Evolutionary conservation across 352 stramenopile genomes (phyloP), one percentile per base, ranked within the genome.

Genomic region (Pythium biforme): DNA sequence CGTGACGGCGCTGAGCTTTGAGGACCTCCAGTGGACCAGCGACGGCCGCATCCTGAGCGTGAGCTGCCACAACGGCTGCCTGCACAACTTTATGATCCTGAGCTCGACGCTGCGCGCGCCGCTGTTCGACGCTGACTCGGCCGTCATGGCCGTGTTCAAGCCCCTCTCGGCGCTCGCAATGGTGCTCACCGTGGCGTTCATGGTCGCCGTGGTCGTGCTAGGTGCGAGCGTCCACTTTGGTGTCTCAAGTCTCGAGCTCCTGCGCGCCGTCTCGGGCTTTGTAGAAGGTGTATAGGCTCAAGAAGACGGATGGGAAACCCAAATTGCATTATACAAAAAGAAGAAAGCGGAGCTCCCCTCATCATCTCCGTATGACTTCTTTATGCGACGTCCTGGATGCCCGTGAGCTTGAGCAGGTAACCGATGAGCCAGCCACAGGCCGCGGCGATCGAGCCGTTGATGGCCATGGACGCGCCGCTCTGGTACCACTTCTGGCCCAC

Each of bases 11-110:
- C 64, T 86, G 47, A 79, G 59, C 52, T 90, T 97, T 56, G 79
- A 90, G 46, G 68, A 83, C 53, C 61, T 98, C 2, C 67, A 86
- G 26, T 98, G 91, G 90, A 94, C 84, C 22, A 70, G 72, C 2
- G 92, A 98, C 67, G 92, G 93, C 0, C 89, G 92, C 1, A 95
- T 98, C 46, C 70, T 98, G 51, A 97, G 86, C 46, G 88, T 97
- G 25, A 83, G 82, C 40, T 93, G 86, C 25, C 74, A 83, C 53
- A 82, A 76, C 15, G 93, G 93, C 14, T 89, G 77, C 51, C 69
- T 98, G n/a, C 88, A 95, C 73, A 97, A 95, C 66, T 98, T 96
- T 54, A 87, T 90, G 72, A 86, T 92, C 48, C 66, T 89, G 25
- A 86, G 73, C 59, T 88, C 81, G 46, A 77, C 79, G n/a, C 67